Base-by-base conservation (phyloP, 2,329 filamentous ascomycete species). In the Lecanoromycetidae sp. region DNA sequence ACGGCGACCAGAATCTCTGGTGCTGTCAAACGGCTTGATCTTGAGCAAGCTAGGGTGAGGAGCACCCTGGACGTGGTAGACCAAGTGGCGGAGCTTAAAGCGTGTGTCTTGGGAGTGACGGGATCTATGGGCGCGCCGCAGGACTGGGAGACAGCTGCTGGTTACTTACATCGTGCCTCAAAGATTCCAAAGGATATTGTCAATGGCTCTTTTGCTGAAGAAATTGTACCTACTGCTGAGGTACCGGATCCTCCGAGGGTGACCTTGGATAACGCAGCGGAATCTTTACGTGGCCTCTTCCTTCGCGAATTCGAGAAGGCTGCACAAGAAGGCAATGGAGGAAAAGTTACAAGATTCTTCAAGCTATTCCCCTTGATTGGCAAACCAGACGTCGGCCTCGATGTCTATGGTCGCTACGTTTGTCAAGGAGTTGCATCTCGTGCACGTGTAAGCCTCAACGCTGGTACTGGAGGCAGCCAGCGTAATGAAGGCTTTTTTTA, bases 121-220 rank as follows among this genome's bases (percentile, higher is more conserved):
- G 91, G 88, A 15, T 93, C 85, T 50, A 98, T 98, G 91, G 91
- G 90, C 27, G 90, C 88, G 4, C 87, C 91, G 34, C 91, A 98
- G 65, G 91, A 98, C 68, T 98, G 91, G 91, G 91, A 98, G 65
- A 91, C 87, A 3, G 91, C 91, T 3, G 91, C 91, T 2, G 84
- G 77, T 38, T 96, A 96, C 63, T 75, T 98, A 49, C 79, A 84
- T 53, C 78, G 90, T 36, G 88, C 91, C 5, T 80, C 80, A 51
- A 80, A 83, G 55, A 80, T 98, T 10, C 88, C 90, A 0, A 74
- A 80, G 42, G 73, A 82, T 1, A 90, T 98, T 42, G 74, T 88
- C 42, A 76, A 83, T 55, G 87, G 91, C 22, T 76, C 79, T 13
- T 98, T 98, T 61, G 90, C 91, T 0, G 83, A 88, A 29, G 79